phyloP scores from a whole-genome alignment of 805 yeast species.

The Saturnispora besseyi region DNA sequence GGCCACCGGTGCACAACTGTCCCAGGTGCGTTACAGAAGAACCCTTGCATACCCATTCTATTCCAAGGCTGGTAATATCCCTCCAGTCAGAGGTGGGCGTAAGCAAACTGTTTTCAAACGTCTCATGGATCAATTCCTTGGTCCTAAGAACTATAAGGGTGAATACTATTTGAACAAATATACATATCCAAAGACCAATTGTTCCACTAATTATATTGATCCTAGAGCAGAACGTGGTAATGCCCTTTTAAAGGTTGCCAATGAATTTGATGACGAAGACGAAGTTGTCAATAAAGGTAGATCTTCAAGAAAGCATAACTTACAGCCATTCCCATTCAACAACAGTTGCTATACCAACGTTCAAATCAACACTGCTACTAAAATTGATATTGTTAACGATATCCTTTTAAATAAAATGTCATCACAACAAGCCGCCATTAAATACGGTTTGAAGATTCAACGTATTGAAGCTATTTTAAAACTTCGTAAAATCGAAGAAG shows the following conservation, averaged over 20 bases:
- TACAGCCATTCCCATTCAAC: constrained; percentile 81
- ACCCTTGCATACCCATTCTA: constrained; percentile 46
- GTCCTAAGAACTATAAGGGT: constrained; percentile 77
- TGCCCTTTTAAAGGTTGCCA: constrained; percentile 17
- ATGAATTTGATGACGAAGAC: constrained; percentile 12
- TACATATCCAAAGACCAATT: constrained; percentile 55
- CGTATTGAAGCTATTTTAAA: constrained; percentile 83
- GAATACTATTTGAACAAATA: constrained; percentile 72
- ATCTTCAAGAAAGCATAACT: constrained; percentile 18
- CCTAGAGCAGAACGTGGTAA: constrained; percentile 42
- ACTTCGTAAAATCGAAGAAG: constrained; percentile 55
- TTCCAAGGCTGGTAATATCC: constrained; percentile 36
- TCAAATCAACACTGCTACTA: constrained; percentile 49
- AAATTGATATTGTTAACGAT: constrained; percentile 50
- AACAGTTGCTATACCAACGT: constrained; percentile 58
- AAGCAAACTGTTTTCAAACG: constrained; percentile 47
- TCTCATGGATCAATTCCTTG: constrained; percentile 66
- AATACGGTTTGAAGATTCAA: constrained; percentile 71
- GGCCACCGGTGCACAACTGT: constrained; percentile 26
- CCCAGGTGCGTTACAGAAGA: constrained; percentile 42
- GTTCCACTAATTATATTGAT: constrained; percentile 63
- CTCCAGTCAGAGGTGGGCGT: constrained; percentile 27
- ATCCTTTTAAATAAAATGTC: constrained; percentile 39
- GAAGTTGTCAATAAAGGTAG: constrained; percentile 12
- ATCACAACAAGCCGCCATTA: constrained; percentile 66